Evolutionary conservation across 495 filamentous ascomycete genomes (phyloP).

Genomic region (Podospora pseudocomata): DNA sequence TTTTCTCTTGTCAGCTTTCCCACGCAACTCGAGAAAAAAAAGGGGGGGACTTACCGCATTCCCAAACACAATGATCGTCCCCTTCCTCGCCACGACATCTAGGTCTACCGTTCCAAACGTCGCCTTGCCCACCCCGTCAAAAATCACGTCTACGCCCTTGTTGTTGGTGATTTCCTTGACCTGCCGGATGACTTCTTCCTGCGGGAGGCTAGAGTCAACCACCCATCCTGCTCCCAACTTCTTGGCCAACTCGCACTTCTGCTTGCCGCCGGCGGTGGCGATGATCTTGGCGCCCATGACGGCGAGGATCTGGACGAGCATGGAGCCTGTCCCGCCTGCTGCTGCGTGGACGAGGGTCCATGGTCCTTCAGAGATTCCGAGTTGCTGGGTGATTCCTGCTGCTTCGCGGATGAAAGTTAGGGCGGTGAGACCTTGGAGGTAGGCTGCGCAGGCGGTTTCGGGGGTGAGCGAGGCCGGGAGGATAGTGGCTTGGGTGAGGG

Average conservation of each 20-base stretch:
- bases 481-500: conserved; percentile 53
- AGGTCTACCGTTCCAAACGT: conserved; percentile 78
- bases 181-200: conserved; percentile 60
- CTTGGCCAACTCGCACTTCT: conserved; percentile 69
- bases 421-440: conserved; percentile 85
- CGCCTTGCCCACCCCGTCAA: conserved; percentile 82
- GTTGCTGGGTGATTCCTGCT: conserved; percentile 56
- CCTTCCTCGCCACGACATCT: conserved; percentile 74
- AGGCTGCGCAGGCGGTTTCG: conserved; percentile 60
- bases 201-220: conserved; percentile 58
- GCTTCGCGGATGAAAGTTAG: conserved; percentile 77
- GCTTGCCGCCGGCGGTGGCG: conserved; percentile 70
- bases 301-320: conserved; percentile 71
- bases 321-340: conserved; percentile 79
- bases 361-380: conserved; percentile 49
- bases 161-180: conserved; percentile 69
- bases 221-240: conserved; percentile 66
- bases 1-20: conserved; percentile 9
- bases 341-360: conserved; percentile 89
- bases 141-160: conserved; percentile 72
- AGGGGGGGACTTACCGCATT: conserved; percentile 57
- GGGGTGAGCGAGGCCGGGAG: conserved; percentile 62
- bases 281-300: conserved; percentile 75
- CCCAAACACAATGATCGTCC: conserved; percentile 80
- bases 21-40: too few species aligned